Evolutionary conservation across 2,329 filamentous ascomycete genomes (phyloP), one percentile per base, ranked within the genome.

Genomic region (Pseudogymnoascus sp.): DNA sequence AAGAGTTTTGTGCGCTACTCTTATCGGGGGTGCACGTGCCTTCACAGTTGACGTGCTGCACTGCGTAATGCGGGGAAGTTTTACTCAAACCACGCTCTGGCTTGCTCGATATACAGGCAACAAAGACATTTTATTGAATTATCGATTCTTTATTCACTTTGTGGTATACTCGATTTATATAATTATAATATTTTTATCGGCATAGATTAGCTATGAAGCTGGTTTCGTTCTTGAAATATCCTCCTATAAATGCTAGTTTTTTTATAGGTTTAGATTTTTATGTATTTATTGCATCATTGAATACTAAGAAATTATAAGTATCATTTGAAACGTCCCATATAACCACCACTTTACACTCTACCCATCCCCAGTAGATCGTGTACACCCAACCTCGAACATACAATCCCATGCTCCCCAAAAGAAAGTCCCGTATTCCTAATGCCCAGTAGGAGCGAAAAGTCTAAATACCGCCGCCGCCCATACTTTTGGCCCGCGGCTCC

Each of bases 401-500:
- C 37, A 58, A 25, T 18, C 35, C 57, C n/a, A 37, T 39, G 20
- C 33, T n/a, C 57, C 33, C n/a, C 35, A 25, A 58, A 58, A 58
- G 57, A 54, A 54, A 54, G 47, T 14, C 47, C 47, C 16, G 11
- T 7, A 54, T 54, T 54, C 47, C 47, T 54, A 6, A 6, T 54
- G 47, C 67, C 66, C 65, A 63, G 47, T 64, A 63, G 65, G 69
- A 66, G 65, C 50, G 67, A 65, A 62, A 70, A 69, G 66, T 70
- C 69, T 71, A 71, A 66, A 67, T 65, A 62, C 59, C 64, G 65
- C 61, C 67, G 60, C 58, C 63, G 62, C 63, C 65, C 61, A 61
- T 67, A 65, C 64, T 67, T 70, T 72, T 71, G 63, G 60, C 57
- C 60, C 63, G 68, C 60, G 64, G 63, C 65, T 62, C 66, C 67